A percentile compares a stretch with the other conserved stretches of the same genome.
Conservation (phyloP, 345 rosid genomes). For the Brassica napus region DNA sequence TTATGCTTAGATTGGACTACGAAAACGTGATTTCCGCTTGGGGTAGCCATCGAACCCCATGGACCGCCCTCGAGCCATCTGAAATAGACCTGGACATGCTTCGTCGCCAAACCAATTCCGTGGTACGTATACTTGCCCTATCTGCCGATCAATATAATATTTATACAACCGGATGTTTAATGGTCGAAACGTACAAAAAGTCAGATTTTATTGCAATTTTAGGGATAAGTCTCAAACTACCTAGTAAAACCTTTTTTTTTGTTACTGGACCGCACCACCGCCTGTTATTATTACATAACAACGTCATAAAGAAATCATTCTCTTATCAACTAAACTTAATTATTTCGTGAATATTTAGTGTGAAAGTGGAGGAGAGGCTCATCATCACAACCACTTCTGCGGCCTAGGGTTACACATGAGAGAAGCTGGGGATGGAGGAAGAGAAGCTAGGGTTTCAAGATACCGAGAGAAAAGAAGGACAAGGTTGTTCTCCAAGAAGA, state of each 20-base stretch:
- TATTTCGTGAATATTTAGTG: not conserved
- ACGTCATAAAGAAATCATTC: not conserved
- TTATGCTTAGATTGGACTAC: not conserved
- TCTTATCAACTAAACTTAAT: not conserved
- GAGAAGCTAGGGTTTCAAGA: not conserved
- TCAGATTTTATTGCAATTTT: not conserved
- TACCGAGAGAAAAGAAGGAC: not conserved
- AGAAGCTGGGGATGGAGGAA: not conserved
- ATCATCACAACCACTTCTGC: not conserved
- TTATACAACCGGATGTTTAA: not conserved
- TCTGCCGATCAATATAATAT: not conserved
- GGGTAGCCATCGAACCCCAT: not conserved
- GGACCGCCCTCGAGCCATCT: not conserved
- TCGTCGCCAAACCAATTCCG: not conserved
- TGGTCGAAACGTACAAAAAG: not conserved
- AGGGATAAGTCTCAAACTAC: not conserved
- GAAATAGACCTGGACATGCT: not conserved
- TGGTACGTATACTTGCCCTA: not conserved
- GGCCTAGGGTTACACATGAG: not conserved
- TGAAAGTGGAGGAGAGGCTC: not conserved
- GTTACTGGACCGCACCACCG: not conserved
- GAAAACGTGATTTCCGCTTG: not conserved
- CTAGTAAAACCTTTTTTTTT: not conserved
- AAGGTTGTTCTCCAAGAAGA: not conserved
- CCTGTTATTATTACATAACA: not conserved